Evolutionary conservation across 805 yeast genomes (phyloP), one percentile per base, ranked within the genome.

Genomic region (Yamadazyma sp.): DNA sequence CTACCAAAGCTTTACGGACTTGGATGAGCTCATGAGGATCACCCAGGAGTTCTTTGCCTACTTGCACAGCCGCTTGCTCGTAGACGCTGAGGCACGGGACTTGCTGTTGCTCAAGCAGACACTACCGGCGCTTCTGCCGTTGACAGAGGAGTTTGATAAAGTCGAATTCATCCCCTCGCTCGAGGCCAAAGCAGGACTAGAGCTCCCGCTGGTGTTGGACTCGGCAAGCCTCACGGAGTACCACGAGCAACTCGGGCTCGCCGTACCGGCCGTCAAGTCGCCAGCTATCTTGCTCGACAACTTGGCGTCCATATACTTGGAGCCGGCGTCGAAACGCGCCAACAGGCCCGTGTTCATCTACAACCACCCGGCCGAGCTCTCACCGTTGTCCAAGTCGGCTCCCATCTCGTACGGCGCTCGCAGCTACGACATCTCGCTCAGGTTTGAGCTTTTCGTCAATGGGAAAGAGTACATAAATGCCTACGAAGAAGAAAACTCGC

Each of bases 401-500:
- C 32, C 17, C 15, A 47, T 59, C 13, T 35, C 34, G 0, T 65
- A 67, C 42, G 52, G 54, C 5, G 70, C 30, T 9, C 48, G 53
- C 11, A 44, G 38, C 2, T 70, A 62, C 39, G 68, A 64, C 7
- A 54, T 73, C 3, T 82, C 95, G 0, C 71, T 77, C 32, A 61
- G 99, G 32, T 93, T 91, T 55, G 99, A 93, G 62, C 59, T 93
- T 32, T 89, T 86, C 53, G 80, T 93, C 39, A 63, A 73, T 28
- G 90, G 93, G 0, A 73, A 74, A 45, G 99, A 93, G 59, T 82
- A 80, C 45, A 84, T 83, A 17, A 93, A 93, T 57, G 95, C 98
- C 0, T 93, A 93, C 56, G 99, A 93, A 50, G 99, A 93, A 60
- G 98, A 93, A 54, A 93, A 93, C 59, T 78, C 82, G 27, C 99